phyloP scores from a whole-genome alignment of 345 rosid species.

The Garcia nutans region DNA sequence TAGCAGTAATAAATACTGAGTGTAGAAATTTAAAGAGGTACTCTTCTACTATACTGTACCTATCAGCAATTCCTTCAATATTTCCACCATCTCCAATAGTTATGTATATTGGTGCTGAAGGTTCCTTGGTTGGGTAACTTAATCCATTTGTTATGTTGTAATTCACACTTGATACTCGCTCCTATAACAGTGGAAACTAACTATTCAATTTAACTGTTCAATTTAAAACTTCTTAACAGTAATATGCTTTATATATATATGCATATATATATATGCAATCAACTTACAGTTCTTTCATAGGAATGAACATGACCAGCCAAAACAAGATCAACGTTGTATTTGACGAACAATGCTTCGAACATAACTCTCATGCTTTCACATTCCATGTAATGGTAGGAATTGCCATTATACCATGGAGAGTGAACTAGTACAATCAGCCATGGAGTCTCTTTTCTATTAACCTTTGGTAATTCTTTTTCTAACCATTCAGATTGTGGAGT shows the following conservation, averaged over 20 bases:
- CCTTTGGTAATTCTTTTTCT: conserved; percentile 30
- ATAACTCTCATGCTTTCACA: conserved; percentile 41
- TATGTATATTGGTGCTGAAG: conserved; percentile 35
- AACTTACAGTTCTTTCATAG: conserved; percentile 37
- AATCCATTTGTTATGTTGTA: conserved; percentile 37
- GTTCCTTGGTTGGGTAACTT: conserved; percentile 26
- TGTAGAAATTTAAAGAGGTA: not conserved
- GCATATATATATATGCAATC: not conserved
- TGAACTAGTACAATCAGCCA: conserved; percentile 41
- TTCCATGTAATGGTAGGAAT: conserved; percentile 42
- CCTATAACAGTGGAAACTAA: conserved; percentile 4
- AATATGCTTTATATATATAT: too few species aligned
- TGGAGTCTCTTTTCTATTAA: conserved; percentile 40
- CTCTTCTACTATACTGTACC: not conserved
- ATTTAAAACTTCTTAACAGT: too few species aligned
- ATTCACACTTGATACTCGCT: conserved; percentile 33
- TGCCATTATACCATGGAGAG: conserved; percentile 40
- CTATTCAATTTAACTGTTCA: too few species aligned
- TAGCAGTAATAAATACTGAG: not conserved
- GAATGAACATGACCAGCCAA: conserved; percentile 46
- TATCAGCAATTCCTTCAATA: conserved; percentile 38
- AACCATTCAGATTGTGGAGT: conserved; percentile 40
- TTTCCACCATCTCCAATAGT: conserved; percentile 47
- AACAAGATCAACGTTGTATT: conserved; percentile 39
- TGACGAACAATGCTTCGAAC: conserved; percentile 37